Percentiles rank a stretch among this genome's conserved stretches.
phyloP scores from a whole-genome alignment of 2,329 filamentous ascomycete genomes.

The Diaporthe helianthi region DNA sequence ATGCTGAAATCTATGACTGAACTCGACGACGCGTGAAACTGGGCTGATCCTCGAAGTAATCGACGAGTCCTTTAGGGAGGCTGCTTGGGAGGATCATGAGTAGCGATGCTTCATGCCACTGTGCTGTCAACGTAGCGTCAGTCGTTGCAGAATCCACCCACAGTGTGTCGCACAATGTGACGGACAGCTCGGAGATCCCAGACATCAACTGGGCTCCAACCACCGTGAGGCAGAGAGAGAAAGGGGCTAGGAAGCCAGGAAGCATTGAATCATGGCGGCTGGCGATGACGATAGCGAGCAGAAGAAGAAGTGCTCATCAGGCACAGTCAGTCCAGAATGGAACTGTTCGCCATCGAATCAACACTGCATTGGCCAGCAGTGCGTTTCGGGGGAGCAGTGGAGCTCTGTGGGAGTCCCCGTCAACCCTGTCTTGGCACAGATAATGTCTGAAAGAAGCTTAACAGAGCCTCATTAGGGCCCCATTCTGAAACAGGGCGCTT shows the following conservation, averaged over 20 bases:
- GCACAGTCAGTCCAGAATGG: not conserved
- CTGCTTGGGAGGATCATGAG: constrained; percentile 11
- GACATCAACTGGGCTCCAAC: not conserved
- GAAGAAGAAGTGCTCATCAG: not conserved
- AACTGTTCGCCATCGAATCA: constrained; percentile 15
- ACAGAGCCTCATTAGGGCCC: constrained; percentile 25
- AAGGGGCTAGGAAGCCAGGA: not conserved
- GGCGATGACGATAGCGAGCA: constrained; percentile 18
- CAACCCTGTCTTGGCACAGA: constrained; percentile 28
- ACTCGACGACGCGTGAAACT: not conserved
- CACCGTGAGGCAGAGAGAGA: too few relatives aligned
- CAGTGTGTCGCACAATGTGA: constrained; percentile 5
- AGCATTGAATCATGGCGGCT: constrained; percentile 13
- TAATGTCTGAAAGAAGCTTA: constrained; percentile 34
- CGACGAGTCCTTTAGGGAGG: not conserved
- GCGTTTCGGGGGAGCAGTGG: constrained; percentile 9
- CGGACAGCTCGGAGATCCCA: not conserved
- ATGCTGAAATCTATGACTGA: too few relatives aligned
- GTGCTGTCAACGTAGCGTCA: not conserved
- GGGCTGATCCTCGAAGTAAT: not conserved
- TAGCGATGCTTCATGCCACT: not conserved
- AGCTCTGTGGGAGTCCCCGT: not conserved
- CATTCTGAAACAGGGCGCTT: constrained; percentile 28
- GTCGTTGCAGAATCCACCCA: constrained; percentile 12
- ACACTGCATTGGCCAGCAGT: not conserved